phyloP scores from a whole-genome alignment of 2,329 filamentous ascomycete genomes.

The Peltaster fructicola region DNA sequence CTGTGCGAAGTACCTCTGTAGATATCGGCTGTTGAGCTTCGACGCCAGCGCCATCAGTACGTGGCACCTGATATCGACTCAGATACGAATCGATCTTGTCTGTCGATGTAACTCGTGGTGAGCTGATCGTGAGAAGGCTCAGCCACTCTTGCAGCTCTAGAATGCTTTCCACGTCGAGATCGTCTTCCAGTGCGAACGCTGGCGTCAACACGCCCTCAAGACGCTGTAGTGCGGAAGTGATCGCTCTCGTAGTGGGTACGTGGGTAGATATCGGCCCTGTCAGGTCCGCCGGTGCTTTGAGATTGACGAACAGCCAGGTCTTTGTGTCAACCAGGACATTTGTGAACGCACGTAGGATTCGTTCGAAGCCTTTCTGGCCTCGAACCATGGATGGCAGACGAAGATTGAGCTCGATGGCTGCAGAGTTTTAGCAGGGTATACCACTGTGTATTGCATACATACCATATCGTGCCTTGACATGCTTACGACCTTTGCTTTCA shows the following conservation, averaged over 20 bases:
- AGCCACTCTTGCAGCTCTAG: conserved; percentile 58
- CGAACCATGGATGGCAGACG: conserved; percentile 57
- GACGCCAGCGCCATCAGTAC: conserved; percentile 3
- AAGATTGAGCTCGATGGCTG: conserved; percentile 64
- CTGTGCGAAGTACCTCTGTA: background rate
- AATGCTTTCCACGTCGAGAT: conserved; percentile 43
- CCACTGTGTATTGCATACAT: conserved; percentile 11
- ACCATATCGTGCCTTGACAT: conserved; percentile 60
- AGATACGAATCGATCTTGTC: conserved; percentile 53
- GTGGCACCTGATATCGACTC: conserved; percentile 46
- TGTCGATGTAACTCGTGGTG: conserved; percentile 39
- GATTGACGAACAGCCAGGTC: conserved; percentile 64
- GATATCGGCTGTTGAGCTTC: conserved; percentile 15
- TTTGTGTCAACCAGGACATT: conserved; percentile 52
- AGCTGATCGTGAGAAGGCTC: conserved; percentile 46
- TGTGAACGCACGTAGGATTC: conserved; percentile 59
- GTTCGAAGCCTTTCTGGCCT: conserved; percentile 68
- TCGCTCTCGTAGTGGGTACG: conserved; percentile 15
- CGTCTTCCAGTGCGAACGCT: conserved; percentile 17
- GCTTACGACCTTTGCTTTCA: conserved; percentile 39
- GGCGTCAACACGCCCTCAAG: conserved; percentile 16
- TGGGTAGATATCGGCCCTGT: conserved; percentile 11
- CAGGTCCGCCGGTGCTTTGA: conserved; percentile 14
- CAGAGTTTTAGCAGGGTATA: conserved; percentile 1
- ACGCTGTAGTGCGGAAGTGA: conserved; percentile 11